Evolutionary conservation across 2,329 filamentous ascomycete species (phyloP), one percentile per base, ranked within the genome.

Genomic region (Trichophaea hybrida): DNA sequence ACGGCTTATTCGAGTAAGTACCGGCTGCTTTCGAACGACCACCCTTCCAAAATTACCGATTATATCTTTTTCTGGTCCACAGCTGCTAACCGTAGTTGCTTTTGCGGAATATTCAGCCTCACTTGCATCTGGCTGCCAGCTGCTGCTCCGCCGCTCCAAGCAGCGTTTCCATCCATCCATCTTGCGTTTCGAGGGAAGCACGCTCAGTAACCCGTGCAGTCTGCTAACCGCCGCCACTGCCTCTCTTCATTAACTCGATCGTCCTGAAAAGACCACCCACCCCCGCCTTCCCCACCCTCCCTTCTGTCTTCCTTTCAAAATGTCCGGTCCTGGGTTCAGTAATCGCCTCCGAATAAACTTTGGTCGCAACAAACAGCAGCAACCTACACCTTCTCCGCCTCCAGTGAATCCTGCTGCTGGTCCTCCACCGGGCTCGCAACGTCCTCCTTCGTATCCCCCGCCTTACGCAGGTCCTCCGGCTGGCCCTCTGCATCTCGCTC

Each of bases 381-480:
- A 34, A 15, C 51, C 24, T 6, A 34, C 51, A n/a, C 51, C 51
- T 13, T 54, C 53, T 15, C 53, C 53, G 34, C 53, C 53, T 46
- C 35, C 53, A 33, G 35, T 32, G 32, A 56, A 46, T 43, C 13
- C 53, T n/a, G 13, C 35, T 46, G 53, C n/a, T 24, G 17, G 13
- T 49, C 61, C 52, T n/a, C 56, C 52, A 44, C 56, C 40, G 51
- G 48, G 51, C 34, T 59, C 58, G 40, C 52, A 49, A 38, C 59
- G 61, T 17, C 61, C 59, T 10, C 49, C 63, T 10, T 64, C 62
- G 31, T 64, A 64, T 31, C 61, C 63, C 31, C 63, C 63, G 48
- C 63, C 63, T 34, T 65, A 65, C n/a, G 61, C 60, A 15, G 46
- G 59, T 32, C 63, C 59, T 5, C 57, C 61, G 4, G 33, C 50